phyloP scores from a whole-genome alignment of 441 rosid species.

The Arabidopsis hybrid region DNA sequence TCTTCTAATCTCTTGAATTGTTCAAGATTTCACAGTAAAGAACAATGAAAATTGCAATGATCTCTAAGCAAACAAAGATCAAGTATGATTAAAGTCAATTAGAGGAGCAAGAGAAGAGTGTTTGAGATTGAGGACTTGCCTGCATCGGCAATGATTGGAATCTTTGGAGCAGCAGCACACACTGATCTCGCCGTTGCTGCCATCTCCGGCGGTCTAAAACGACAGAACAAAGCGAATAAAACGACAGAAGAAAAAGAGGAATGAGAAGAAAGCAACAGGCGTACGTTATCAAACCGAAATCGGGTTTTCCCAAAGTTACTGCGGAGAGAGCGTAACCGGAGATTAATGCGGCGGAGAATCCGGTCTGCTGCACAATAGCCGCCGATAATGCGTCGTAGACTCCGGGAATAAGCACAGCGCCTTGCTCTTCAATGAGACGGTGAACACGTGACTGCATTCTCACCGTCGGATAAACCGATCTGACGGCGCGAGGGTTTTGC shows the following conservation, averaged over 20 bases:
- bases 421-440: slow-evolving; percentile 59
- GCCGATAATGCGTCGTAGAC: slow-evolving; percentile 64
- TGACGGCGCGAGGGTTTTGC: slow-evolving; percentile 25
- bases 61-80: background rate
- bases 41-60: background rate
- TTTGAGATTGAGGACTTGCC: slow-evolving; percentile 39
- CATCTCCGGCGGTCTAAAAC: slow-evolving; percentile 59
- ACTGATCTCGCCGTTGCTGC: slow-evolving; percentile 54
- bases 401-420: slow-evolving; percentile 53
- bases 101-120: background rate
- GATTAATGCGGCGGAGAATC: slow-evolving; percentile 55
- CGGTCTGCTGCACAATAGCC: slow-evolving; percentile 53
- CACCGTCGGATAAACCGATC: slow-evolving; percentile 43
- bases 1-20: background rate
- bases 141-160: slow-evolving; percentile 54
- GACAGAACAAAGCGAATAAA: slow-evolving; percentile 19
- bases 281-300: slow-evolving; percentile 57
- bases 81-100: background rate
- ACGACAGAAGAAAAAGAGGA: background rate
- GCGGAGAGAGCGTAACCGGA: slow-evolving; percentile 65
- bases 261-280: background rate
- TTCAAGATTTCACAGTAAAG: background rate
- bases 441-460: slow-evolving; percentile 55
- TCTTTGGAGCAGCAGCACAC: slow-evolving; percentile 54
- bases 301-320: slow-evolving; percentile 56